Conservation (phyloP, 2,329 filamentous ascomycete genomes). For the Cytospora mali region DNA sequence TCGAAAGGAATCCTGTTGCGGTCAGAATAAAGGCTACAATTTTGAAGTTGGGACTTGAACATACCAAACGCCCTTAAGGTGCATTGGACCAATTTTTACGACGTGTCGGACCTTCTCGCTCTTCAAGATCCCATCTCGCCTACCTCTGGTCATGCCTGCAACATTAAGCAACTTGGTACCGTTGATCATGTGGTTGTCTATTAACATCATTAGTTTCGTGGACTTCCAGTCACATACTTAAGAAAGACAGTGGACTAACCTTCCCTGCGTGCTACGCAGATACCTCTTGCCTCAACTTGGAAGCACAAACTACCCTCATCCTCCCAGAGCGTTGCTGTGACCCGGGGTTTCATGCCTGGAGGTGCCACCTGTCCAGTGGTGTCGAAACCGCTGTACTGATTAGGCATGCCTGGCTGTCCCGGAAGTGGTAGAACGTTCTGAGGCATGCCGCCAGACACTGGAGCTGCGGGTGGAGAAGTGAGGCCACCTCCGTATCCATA, state of each 20-base stretch:
- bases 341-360: constrained; percentile 91
- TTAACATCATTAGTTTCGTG: constrained; percentile 1
- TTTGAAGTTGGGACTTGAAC: constrained; percentile 38
- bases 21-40: constrained; percentile 2
- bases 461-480: constrained; percentile 74
- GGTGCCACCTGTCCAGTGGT: constrained; percentile 91
- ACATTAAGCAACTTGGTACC: constrained; percentile 97
- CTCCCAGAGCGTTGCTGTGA: constrained; percentile 97
- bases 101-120: constrained; percentile 97
- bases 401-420: constrained; percentile 56
- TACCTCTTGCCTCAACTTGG: constrained; percentile 93
- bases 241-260: constrained; percentile 55
- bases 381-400: constrained; percentile 68
- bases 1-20: constrained; percentile 88
- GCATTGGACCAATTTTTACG: constrained; percentile 99
- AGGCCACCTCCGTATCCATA: constrained; percentile 79
- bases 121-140: constrained; percentile 94
- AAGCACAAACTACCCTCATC: constrained; percentile 98
- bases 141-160: constrained; percentile 94
- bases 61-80: constrained; percentile 95
- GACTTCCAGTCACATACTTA: not conserved
- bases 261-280: constrained; percentile 93
- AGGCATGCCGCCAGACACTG: constrained; percentile 70
- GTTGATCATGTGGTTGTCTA: constrained; percentile 99
- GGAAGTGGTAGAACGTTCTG: constrained; percentile 73